Conservation (phyloP, 768 basidiomycete species). For the Amanita molliuscula region DNA sequence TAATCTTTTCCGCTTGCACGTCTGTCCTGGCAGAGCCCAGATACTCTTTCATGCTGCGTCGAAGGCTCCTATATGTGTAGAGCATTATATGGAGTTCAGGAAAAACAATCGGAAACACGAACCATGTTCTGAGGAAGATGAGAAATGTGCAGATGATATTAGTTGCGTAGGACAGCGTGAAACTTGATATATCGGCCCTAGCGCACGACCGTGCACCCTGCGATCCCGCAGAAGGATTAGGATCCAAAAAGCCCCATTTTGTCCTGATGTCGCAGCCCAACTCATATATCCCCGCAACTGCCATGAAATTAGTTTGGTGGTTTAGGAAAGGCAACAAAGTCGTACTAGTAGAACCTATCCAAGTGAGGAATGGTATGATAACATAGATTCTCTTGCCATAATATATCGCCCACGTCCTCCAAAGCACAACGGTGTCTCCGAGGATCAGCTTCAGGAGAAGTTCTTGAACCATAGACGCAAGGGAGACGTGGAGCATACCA, state of each 20-base stretch:
- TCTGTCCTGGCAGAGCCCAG: constrained; percentile 15
- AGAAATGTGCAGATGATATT: constrained; percentile 19
- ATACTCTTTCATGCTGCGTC: constrained; percentile 15
- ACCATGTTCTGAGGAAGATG: constrained; percentile 20
- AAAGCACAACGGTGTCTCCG: constrained; percentile 21
- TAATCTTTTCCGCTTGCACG: constrained; percentile 18
- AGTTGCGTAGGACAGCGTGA: constrained; percentile 19
- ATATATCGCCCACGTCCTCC: constrained; percentile 19
- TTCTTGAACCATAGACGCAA: neutral
- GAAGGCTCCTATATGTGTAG: constrained; percentile 12
- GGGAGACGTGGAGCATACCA: constrained; percentile 10
- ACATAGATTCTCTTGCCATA: constrained; percentile 11
- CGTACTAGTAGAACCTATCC: constrained; percentile 18
- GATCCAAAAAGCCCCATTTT: constrained; percentile 15
- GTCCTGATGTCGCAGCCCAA: constrained; percentile 19
- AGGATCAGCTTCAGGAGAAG: constrained; percentile 14
- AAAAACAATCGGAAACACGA: neutral
- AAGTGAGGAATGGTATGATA: constrained; percentile 14
- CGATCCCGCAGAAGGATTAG: constrained; percentile 15
- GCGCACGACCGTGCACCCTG: constrained; percentile 16
- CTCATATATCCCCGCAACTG: constrained; percentile 19
- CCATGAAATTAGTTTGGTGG: neutral
- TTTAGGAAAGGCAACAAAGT: neutral
- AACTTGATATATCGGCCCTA: constrained; percentile 18
- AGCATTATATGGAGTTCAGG: neutral